Evolutionary conservation across 2,329 filamentous ascomycete genomes (phyloP), one percentile per base, ranked within the genome.

Genomic region (Metarhizium rileyi): DNA sequence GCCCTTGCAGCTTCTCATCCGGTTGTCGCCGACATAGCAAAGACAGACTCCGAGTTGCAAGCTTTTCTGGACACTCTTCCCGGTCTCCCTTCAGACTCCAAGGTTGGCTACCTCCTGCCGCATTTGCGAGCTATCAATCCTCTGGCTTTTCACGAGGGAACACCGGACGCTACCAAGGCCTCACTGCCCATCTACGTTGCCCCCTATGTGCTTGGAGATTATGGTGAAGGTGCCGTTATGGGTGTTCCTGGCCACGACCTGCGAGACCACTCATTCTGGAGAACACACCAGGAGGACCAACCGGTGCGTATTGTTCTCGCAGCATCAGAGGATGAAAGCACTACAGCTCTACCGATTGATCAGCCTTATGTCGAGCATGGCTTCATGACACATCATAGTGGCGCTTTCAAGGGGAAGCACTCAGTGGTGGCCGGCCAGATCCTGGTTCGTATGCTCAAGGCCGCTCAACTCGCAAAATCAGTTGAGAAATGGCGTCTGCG

Each of bases 211-310:
- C 72, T 94, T 5, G 85, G 84, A 25, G 86, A 90, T 60, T 93
- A 94, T 57, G 88, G 89, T 16, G 86, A 90, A 56, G 89, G 89
- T 1, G 89, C 89, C 9, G 85, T 95, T 2, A 95, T 95, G 89
- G 90, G 90, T 41, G 90, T 95, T 7, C 90, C 90, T 0, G 90
- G 83, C 2, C 90, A 95, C 61, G 90, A 95, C 64, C 62, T 75
- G 4, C 78, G 88, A 47, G 90, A 95, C 58, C 74, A 86, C 65
- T 77, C 79, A 1, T 95, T 95, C 63, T 95, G 88, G 85, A 81
- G 76, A 57, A 72, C 82, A 51, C 88, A 94, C 55, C 72, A 77
- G 27, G 71, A 73, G 5, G 71, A 77, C 4, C 70, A 78, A 43
- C 78, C 80, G 2, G 74, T 90, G 27, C 73, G 78, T 2, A 67